A percentile compares a stretch with the other conserved stretches of the same genome.
Conservation (phyloP, 2,329 filamentous ascomycete species). For the Colletotrichum kahawae region DNA sequence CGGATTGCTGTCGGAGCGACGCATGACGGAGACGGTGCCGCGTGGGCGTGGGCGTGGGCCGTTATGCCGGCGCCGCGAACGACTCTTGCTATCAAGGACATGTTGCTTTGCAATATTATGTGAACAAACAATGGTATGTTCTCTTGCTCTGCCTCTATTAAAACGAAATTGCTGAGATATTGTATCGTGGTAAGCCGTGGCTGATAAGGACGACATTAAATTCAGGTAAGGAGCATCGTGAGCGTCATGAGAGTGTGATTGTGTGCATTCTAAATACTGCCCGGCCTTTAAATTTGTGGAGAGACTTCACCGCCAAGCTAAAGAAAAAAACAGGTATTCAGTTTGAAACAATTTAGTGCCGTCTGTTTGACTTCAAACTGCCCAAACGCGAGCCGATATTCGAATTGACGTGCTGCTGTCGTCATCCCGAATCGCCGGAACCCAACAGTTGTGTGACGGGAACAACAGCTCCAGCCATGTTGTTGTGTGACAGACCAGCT, state of each 20-base stretch:
- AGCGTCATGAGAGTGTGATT: rapidly evolving
- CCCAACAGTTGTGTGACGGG: neutral
- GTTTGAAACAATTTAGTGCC: neutral
- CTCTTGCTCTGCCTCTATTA: neutral
- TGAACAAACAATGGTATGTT: neutral
- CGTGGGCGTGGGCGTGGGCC: neutral
- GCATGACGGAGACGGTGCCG: neutral
- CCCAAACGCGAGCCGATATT: neutral
- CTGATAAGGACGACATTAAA: rapidly evolving
- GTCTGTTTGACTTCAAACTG: neutral
- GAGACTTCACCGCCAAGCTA: neutral
- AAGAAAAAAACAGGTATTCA: neutral
- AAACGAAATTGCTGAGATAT: neutral
- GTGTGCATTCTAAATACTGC: neutral
- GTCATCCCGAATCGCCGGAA: neutral
- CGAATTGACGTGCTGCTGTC: neutral
- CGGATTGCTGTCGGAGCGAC: neutral
- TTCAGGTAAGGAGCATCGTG: neutral
- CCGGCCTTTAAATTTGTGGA: neutral
- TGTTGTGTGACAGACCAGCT: neutral
- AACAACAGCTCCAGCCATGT: neutral
- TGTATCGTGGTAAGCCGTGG: neutral
- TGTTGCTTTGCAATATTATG: neutral
- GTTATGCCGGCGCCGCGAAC: neutral
- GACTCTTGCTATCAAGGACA: neutral